Evolutionary conservation across 805 yeast genomes (phyloP), one percentile per base, ranked within the genome.

Genomic region (Candida adriatica): DNA sequence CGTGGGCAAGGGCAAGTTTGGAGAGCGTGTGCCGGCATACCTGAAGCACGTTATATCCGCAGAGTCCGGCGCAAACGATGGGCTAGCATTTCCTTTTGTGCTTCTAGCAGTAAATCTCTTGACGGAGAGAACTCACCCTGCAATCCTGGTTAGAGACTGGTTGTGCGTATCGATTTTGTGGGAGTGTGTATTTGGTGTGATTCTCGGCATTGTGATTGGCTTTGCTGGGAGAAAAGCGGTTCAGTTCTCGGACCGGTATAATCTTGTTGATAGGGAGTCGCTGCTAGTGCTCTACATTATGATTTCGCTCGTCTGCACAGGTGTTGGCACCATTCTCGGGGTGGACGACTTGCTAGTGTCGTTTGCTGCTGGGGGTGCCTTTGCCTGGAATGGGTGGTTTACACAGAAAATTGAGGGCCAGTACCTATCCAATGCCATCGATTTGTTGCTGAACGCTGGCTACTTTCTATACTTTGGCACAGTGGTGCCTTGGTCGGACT

Each of bases 51-150:
- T 87, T 25, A 62, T 87, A 16, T 74, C 90, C 16, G 94, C 95
- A 0, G 92, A 81, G 48, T 79, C 88, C 0, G 92, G 88, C 5
- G 81, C 95, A 52, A 87, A 87, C 54, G 96, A 87, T 52, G 96
- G 96, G 23, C 79, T 87, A 88, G 96, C 95, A 0, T 86, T 83
- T 52, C 96, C 96, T 0, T 87, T 87, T 51, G 82, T 84, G 64
- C 66, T 59, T 54, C 52, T 87, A 20, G 75, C 92, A 2, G 61
- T 85, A 38, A 70, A 79, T 48, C 51, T 86, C 27, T 70, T 86
- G 29, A 54, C 73, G n/a, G 74, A 80, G 50, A 68, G 70, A 20
- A 82, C 80, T 4, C 57, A 81, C 31, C 72, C 77, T 3, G 70
- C 74, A 3, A 73, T 71, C 39, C 81, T 87, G 35, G 71, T 86